A percentile compares a stretch with the other conserved stretches of the same genome.
These are phyloP conservation scores for Trichomonascaceae sp. DNA, from an alignment of 1,139 yeast genomes.

Conservation along the genomic window DNA sequence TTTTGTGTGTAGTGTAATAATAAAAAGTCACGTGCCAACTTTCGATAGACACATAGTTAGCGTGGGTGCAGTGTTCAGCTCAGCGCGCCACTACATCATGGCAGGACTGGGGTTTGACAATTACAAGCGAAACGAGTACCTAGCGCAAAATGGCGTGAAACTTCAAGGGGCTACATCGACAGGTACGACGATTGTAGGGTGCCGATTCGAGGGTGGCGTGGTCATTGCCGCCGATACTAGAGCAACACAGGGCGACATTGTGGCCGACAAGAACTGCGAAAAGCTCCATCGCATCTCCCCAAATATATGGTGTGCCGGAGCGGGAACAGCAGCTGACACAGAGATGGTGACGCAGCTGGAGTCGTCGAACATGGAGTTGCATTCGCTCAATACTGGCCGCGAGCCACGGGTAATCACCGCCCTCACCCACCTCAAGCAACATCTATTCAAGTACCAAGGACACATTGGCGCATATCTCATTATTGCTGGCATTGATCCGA, in stretches of 20 bases:
- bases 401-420: slow-evolving; percentile 91
- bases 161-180: slow-evolving; percentile 89
- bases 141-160: slow-evolving; percentile 59
- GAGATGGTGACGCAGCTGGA: slow-evolving; percentile 93
- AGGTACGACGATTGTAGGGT: slow-evolving; percentile 97
- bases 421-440: slow-evolving; percentile 85
- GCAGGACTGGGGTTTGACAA: slow-evolving; percentile 89
- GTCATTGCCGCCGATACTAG: slow-evolving; percentile 98
- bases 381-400: slow-evolving; percentile 68
- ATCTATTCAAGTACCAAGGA: slow-evolving; percentile 91
- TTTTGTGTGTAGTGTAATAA: background rate
- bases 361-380: slow-evolving; percentile 81
- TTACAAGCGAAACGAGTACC: slow-evolving; percentile 70
- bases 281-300: slow-evolving; percentile 89
- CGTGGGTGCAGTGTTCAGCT: no score
- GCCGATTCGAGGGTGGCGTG: slow-evolving; percentile 84
- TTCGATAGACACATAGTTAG: no score
- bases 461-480: slow-evolving; percentile 93
- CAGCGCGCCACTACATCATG: slow-evolving; percentile 43
- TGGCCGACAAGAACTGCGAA: slow-evolving; percentile 96
- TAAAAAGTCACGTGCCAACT: no score
- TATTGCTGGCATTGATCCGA: slow-evolving; percentile 94
- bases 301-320: slow-evolving; percentile 98
- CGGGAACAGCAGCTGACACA: slow-evolving; percentile 99
- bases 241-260: slow-evolving; percentile 92